Evolutionary conservation across 1,284 basidiomycete species (phyloP).

Genomic region (Amylostereum chailletii): DNA sequence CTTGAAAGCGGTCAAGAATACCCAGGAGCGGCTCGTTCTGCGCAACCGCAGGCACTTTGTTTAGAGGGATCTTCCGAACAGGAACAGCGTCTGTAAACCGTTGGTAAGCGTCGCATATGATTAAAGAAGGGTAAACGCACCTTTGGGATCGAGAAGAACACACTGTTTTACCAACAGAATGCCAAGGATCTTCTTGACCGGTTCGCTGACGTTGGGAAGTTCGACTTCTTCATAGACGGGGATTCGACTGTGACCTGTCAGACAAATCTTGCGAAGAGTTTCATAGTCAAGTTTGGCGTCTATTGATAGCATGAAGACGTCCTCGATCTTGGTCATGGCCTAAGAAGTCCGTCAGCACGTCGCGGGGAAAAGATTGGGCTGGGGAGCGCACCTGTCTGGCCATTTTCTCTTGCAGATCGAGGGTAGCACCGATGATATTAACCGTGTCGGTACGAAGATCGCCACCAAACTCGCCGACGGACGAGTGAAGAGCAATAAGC

Average conservation of each 20-base stretch:
- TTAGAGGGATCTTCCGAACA: conserved; percentile 70
- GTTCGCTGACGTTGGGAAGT: conserved; percentile 30
- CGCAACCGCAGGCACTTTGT: conserved; percentile 81
- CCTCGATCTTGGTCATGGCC: conserved; percentile 76
- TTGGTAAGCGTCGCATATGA: conserved; percentile 1
- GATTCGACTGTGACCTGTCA: conserved; percentile 73
- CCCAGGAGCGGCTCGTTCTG: conserved; percentile 81
- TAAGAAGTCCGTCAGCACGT: conserved; percentile 16
- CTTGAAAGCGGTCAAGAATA: conserved; percentile 86
- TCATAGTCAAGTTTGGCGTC: conserved; percentile 75
- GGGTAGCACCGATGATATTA: conserved; percentile 67
- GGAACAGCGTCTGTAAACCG: conserved; percentile 58
- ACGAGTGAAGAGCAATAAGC: conserved; percentile 64
- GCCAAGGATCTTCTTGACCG: conserved; percentile 71
- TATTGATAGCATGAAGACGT: conserved; percentile 79
- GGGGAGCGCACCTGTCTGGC: conserved; percentile 34
- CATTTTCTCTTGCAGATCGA: conserved; percentile 64
- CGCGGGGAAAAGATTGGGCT: not conserved
- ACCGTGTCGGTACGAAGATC: conserved; percentile 69
- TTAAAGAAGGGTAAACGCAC: conserved; percentile 22
- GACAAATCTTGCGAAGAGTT: conserved; percentile 65
- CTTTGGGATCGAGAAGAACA: conserved; percentile 83
- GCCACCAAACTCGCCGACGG: conserved; percentile 46
- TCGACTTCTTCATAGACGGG: conserved; percentile 72
- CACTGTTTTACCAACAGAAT: conserved; percentile 82